These are phyloP conservation scores for Suillus placidus DNA, from an alignment of 768 basidiomycete species.

Conservation along the genomic window DNA sequence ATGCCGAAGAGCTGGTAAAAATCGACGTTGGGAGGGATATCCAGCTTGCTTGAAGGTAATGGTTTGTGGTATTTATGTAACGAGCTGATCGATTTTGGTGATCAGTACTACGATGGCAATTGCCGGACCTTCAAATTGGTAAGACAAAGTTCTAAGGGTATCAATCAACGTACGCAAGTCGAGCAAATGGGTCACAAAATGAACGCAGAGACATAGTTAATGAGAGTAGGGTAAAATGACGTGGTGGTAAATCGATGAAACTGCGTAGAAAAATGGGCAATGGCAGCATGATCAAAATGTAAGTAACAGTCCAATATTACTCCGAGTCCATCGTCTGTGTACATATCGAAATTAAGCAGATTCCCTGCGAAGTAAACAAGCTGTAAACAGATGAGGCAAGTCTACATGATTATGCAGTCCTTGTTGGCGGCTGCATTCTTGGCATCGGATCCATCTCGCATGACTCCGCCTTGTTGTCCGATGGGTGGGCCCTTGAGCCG, in stretches of 20 bases:
- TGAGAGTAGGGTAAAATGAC: slow-evolving; percentile 3
- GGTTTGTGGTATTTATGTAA: not conserved
- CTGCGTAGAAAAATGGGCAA: not conserved
- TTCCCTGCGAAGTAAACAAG: not conserved
- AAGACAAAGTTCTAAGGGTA: not conserved
- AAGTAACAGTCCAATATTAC: not conserved
- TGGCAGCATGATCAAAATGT: not conserved
- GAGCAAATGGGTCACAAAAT: not conserved
- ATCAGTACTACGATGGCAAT: not conserved
- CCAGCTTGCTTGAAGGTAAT: slow-evolving; percentile 17
- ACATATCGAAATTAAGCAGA: slow-evolving; percentile 4
- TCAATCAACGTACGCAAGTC: not conserved
- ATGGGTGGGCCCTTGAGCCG: slow-evolving; percentile 68
- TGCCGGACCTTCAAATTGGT: not conserved
- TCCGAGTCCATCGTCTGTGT: slow-evolving; percentile 6
- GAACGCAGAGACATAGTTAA: not conserved
- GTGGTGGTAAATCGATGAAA: not conserved
- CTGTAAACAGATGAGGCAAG: not conserved
- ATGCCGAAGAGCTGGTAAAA: slow-evolving; percentile 65
- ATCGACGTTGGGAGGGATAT: slow-evolving; percentile 35
- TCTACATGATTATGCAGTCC: slow-evolving; percentile 85
- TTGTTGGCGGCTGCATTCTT: slow-evolving; percentile 65
- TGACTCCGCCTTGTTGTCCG: slow-evolving; percentile 60
- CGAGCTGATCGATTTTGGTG: not conserved
- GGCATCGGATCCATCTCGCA: slow-evolving; percentile 54